Evolutionary conservation across 2,329 filamentous ascomycete species (phyloP), one percentile per base, ranked within the genome.

Genomic region (Acrodontium crateriforme): DNA sequence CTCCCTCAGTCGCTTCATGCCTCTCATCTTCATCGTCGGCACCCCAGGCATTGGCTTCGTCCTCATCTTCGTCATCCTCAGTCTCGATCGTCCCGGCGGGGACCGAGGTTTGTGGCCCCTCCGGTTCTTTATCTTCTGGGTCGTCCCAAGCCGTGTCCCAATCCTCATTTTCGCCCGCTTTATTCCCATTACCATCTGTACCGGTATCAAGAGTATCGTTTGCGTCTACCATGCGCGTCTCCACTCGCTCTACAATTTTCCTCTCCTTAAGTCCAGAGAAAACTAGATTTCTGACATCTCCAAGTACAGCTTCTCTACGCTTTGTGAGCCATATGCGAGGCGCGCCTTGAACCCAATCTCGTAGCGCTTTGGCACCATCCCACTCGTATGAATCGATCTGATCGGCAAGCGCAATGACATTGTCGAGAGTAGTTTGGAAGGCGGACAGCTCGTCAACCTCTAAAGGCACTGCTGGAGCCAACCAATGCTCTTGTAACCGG

Each of bases 101-200:
- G n/a, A n/a, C n/a, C n/a, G n/a, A n/a, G n/a, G n/a, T n/a, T n/a
- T n/a, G n/a, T n/a, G n/a, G n/a, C n/a, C n/a, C n/a, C n/a, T n/a
- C n/a, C n/a, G n/a, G n/a, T n/a, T n/a, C n/a, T n/a, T 43, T 29
- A 13, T 76, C 73, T 2, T 75, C 72, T 13, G 42, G 40, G 24
- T 82, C 78, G 32, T 76, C 73, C 84, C 85, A 94, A 9, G 71
- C 76, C 24, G 73, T 71, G 43, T 80, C 75, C 80, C 83, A 91
- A 25, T 83, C 81, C 3, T 59, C 46, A 4, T 27, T 47, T 16
- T 53, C 42, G 10, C 30, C 64, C 4, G 20, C 59, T 3, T 59
- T 45, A 3, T 27, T 47, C 16, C 52, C 41, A 10, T 30, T 64
- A 9, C 59, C 52, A 6, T 41, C 59, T 1, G n/a, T n/a, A n/a